phyloP scores from a whole-genome alignment of 1,284 basidiomycete genomes.

The Tilletia caries region DNA sequence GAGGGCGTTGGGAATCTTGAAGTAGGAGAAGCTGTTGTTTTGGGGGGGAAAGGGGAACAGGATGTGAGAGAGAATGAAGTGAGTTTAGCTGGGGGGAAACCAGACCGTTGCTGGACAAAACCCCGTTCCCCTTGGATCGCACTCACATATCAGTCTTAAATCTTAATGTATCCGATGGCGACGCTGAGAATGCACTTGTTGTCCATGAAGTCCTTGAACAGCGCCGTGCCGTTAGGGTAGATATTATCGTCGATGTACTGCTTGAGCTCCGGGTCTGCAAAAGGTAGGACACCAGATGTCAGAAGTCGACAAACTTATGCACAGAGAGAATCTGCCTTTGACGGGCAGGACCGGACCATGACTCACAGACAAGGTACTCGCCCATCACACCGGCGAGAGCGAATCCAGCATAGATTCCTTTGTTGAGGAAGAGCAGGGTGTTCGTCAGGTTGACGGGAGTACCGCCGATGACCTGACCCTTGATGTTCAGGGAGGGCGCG shows the following conservation, averaged over 20 bases:
- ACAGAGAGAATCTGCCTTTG: no score
- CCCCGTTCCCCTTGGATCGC: no score
- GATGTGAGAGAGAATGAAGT: no score
- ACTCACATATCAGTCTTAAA: conserved; percentile 25
- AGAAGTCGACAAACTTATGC: no score
- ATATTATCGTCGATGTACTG: conserved; percentile 19
- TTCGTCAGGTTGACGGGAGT: conserved; percentile 32
- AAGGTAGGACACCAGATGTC: no score
- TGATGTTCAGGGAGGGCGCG: conserved; percentile 40
- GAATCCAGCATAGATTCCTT: conserved; percentile 35
- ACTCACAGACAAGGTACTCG: conserved; percentile 14
- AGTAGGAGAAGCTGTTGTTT: conserved; percentile 23
- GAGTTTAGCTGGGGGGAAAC: no score
- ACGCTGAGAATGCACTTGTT: conserved; percentile 28
- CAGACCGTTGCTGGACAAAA: no score
- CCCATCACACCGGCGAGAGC: conserved; percentile 36
- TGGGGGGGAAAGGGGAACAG: no score
- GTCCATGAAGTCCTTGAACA: conserved; percentile 21
- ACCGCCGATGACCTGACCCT: conserved; percentile 26
- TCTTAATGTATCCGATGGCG: conserved; percentile 18
- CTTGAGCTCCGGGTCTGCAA: conserved; percentile 31
- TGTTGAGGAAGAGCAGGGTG: conserved; percentile 32
- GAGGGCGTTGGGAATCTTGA: conserved; percentile 32
- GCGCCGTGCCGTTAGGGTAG: conserved; percentile 21
- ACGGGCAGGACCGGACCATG: no score